Base-by-base conservation (phyloP, 805 yeast species). In the Kockiozyma suomiensis region DNA sequence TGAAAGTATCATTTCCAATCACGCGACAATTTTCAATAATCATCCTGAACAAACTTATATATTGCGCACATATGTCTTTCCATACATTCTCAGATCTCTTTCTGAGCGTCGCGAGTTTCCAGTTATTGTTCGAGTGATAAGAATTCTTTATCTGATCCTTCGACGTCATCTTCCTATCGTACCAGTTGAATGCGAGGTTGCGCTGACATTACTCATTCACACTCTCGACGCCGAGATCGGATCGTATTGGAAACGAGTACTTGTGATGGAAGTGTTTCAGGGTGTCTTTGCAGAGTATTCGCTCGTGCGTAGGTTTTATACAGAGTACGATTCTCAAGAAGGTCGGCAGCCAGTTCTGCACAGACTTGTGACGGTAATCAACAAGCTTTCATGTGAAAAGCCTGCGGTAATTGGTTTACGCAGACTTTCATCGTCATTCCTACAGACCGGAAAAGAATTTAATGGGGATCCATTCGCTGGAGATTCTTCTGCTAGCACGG, bases 171-270 rank as follows among this genome's bases (percentile, higher is more conserved):
- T 91, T 21, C 73, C 78, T 0, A 79, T 83, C 5, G 73, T 93
- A 38, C 86, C 83, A 53, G 81, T 87, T 33, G 97, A 93, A 72
- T 79, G 88, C 26, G 97, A 91, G 69, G 91, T 90, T 5, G 83
- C 92, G 1, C 74, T 93, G 15, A 85, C 96, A 0, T 76, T 88
- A 26, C 73, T 91, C 35, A 88, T 88, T 17, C 96, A 88, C 70
- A 80, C 82, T n/a, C 70, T 89, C n/a, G 78, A 86, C 0, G 76
- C 78, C 35, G 85, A 83, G 4, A 79, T 85, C 0, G 79, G 79
- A 0, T 84, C 86, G 1, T 58, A 69, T 5, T 93, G 97, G 97
- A 89, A 88, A 64, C 83, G 85, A 61, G 79, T 85, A 1, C 72
- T 91, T 13, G 82, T 91, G 0, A 73, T 90, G 48, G 99, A 93